These are phyloP conservation scores for Desmodesmus armatus DNA, from an alignment of 139 green algal species.

Conservation along the genomic window DNA sequence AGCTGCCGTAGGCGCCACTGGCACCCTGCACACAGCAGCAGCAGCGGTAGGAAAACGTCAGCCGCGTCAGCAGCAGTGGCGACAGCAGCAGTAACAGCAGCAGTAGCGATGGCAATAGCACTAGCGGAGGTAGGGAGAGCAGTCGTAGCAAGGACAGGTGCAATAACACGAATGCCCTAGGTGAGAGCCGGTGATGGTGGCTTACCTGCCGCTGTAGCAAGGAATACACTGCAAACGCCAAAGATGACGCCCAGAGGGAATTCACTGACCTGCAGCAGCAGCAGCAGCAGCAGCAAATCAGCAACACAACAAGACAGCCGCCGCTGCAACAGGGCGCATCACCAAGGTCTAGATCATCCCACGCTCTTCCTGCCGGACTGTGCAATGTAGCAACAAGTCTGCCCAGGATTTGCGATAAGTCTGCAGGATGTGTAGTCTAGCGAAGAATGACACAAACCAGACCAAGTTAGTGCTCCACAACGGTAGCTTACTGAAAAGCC, in stretches of 20 bases:
- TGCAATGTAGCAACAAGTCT: too few species aligned
- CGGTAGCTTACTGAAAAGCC: too few species aligned
- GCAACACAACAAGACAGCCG: not conserved
- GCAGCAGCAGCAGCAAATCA: not conserved
- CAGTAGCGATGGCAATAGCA: not conserved
- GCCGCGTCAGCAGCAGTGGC: not conserved
- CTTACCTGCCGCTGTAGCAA: conserved; percentile 18
- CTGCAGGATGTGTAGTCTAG: too few species aligned
- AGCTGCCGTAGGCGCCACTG: not conserved
- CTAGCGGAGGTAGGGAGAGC: too few species aligned
- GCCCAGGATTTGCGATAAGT: too few species aligned
- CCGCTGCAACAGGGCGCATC: not conserved
- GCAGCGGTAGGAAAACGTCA: not conserved
- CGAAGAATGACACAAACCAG: too few species aligned
- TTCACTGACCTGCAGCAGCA: conserved; percentile 20
- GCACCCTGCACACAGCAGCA: not conserved
- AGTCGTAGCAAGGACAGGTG: too few species aligned
- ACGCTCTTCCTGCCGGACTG: not conserved
- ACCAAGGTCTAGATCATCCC: not conserved
- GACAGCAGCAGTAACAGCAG: not conserved
- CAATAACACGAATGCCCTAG: too few species aligned
- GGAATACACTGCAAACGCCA: conserved; percentile 40
- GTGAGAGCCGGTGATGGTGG: too few species aligned
- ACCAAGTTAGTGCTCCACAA: too few species aligned
- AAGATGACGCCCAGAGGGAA: conserved; percentile 46